phyloP scores from a whole-genome alignment of 2,329 filamentous ascomycete species.

The Xylariaceae sp. region DNA sequence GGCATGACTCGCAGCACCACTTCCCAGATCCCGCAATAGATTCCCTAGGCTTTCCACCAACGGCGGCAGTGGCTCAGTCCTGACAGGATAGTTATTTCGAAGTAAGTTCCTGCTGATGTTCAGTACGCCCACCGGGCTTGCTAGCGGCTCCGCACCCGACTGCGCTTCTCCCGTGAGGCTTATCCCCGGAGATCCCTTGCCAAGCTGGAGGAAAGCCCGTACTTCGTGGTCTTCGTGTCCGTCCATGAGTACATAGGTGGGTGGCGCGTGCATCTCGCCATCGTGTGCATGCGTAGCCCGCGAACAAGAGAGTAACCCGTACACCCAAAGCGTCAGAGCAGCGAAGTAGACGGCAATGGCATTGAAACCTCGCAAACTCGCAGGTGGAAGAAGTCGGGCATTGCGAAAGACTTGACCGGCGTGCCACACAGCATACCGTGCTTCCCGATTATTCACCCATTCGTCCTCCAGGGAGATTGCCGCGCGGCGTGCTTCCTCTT shows the following conservation, averaged over 20 bases:
- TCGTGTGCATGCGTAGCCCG: neutral
- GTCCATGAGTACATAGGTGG: constrained; percentile 19
- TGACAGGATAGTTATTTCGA: constrained; percentile 22
- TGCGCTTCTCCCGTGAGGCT: constrained; percentile 3
- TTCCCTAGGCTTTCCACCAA: constrained; percentile 24
- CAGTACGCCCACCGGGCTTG: constrained; percentile 18
- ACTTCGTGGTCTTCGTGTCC: constrained; percentile 21
- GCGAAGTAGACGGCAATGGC: constrained; percentile 26
- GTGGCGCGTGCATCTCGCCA: neutral
- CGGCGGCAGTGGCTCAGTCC: constrained; percentile 25
- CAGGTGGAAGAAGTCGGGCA: constrained; percentile 19
- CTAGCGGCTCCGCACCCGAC: constrained; percentile 14
- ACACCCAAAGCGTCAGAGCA: constrained; percentile 24
- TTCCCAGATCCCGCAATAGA: constrained; percentile 20
- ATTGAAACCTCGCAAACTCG: constrained; percentile 21
- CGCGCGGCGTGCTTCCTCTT: constrained; percentile 23
- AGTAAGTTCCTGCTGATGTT: constrained; percentile 18
- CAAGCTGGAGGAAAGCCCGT: constrained; percentile 21
- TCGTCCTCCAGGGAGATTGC: constrained; percentile 16
- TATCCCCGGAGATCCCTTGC: constrained; percentile 17
- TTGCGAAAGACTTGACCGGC: constrained; percentile 22
- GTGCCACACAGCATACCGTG: constrained; percentile 25
- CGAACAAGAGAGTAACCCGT: constrained; percentile 16
- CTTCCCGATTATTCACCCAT: constrained; percentile 19
- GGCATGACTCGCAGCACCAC: constrained; percentile 9